A percentile compares a stretch with the other conserved stretches of the same genome.
Evolutionary conservation across 2,329 filamentous ascomycete genomes (phyloP).

Genomic region (Monilinia fructicola): DNA sequence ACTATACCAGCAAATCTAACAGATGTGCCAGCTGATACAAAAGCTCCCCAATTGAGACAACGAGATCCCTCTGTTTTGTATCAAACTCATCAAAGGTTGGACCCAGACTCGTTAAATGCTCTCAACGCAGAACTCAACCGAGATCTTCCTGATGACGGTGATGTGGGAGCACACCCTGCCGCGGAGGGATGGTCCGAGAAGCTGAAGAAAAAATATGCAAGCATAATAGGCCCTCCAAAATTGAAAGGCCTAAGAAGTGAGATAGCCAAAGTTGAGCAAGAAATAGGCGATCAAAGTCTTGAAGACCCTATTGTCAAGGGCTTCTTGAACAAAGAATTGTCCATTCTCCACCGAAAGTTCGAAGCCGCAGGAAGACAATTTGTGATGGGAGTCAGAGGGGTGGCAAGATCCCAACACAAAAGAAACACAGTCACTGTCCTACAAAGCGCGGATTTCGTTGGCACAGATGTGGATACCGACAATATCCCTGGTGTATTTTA

Average conservation of each 20-base stretch:
- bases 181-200: background rate
- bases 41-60: slow-evolving; percentile 12
- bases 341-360: background rate
- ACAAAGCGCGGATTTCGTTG: slow-evolving; percentile 8
- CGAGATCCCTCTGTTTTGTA: slow-evolving; percentile 18
- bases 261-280: background rate
- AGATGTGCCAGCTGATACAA: background rate
- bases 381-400: background rate
- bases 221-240: background rate
- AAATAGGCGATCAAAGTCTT: background rate
- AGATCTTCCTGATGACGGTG: slow-evolving; percentile 4
- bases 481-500: slow-evolving; percentile 18
- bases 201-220: background rate
- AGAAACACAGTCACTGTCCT: slow-evolving; percentile 6
- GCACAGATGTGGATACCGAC: slow-evolving; percentile 15
- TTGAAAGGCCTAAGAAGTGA: background rate
- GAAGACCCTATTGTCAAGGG: background rate
- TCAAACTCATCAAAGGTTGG: slow-evolving; percentile 3
- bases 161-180: background rate
- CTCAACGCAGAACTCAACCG: slow-evolving; percentile 14
- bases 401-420: background rate
- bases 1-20: slow-evolving; percentile 10
- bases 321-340: background rate
- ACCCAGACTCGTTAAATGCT: background rate
- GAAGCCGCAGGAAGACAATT: background rate